Evolutionary conservation across 2,329 filamentous ascomycete species (phyloP).

Genomic region (Lachnellula occidentalis): DNA sequence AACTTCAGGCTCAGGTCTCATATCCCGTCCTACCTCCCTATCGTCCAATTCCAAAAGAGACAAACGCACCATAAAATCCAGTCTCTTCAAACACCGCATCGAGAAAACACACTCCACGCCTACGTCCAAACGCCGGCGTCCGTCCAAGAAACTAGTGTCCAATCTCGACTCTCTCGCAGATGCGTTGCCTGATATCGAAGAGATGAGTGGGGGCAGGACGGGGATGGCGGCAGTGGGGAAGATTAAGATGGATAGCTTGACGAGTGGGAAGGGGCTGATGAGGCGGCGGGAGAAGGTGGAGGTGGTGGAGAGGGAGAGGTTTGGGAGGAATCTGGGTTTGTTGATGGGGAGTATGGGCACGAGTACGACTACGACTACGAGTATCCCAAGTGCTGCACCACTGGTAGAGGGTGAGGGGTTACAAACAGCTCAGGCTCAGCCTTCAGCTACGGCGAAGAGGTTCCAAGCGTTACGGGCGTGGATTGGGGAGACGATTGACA

Average conservation of each 20-base stretch:
- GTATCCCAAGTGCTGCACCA: background rate
- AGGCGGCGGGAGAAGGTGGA: conserved; percentile 80
- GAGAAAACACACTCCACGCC: conserved; percentile 52
- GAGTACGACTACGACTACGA: background rate
- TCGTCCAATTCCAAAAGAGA: conserved; percentile 78
- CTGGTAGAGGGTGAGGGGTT: conserved; percentile 7
- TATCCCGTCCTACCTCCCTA: conserved; percentile 45
- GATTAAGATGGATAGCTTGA: conserved; percentile 69
- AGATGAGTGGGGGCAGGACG: conserved; percentile 33
- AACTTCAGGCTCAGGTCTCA: conserved; percentile 41
- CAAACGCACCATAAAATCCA: conserved; percentile 78
- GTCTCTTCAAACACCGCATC: conserved; percentile 71
- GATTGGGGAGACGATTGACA: conserved; percentile 84
- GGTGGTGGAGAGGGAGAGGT: conserved; percentile 74
- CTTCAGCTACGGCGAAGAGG: conserved; percentile 47
- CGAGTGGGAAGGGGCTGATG: conserved; percentile 69
- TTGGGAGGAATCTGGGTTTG: conserved; percentile 76
- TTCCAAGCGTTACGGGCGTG: conserved; percentile 81
- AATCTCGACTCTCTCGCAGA: conserved; percentile 72
- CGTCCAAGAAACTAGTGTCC: conserved; percentile 72
- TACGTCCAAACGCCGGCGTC: conserved; percentile 55
- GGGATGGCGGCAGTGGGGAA: conserved; percentile 47
- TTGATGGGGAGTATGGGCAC: conserved; percentile 35
- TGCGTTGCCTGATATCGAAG: conserved; percentile 60
- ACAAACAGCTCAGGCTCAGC: background rate